Conservation (phyloP, 2,329 filamentous ascomycete species). For the Clonostachys byssicola region DNA sequence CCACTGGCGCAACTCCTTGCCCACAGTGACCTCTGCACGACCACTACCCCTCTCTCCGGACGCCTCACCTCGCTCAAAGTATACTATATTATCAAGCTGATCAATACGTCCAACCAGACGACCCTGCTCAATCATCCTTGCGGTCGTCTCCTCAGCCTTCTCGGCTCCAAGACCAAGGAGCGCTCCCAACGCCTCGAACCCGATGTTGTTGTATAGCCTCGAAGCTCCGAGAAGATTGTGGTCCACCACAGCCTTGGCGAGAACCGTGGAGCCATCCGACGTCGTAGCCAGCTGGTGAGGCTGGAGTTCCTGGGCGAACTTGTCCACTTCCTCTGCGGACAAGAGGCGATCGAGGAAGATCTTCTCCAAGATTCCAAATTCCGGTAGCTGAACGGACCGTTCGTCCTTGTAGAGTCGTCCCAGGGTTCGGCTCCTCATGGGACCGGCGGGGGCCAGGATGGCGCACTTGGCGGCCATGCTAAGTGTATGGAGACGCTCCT, state of each 20-base stretch:
- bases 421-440: conserved; percentile 73
- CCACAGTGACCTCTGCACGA: conserved; percentile 58
- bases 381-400: conserved; percentile 66
- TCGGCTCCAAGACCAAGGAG: conserved; percentile 76
- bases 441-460: conserved; percentile 87
- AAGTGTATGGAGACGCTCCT: conserved; percentile 81
- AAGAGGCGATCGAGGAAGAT: conserved; percentile 92
- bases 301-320: conserved; percentile 75
- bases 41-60: conserved; percentile 65
- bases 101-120: conserved; percentile 86
- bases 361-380: conserved; percentile 90
- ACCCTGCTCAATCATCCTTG: conserved; percentile 93
- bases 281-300: conserved; percentile 90
- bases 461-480: conserved; percentile 87
- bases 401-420: conserved; percentile 93
- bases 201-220: conserved; percentile 73
- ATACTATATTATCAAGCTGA: conserved; percentile 85
- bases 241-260: conserved; percentile 90
- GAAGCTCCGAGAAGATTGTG: conserved; percentile 91
- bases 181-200: conserved; percentile 68
- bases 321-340: conserved; percentile 74
- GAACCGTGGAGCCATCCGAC: conserved; percentile 85
- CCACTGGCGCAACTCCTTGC: conserved; percentile 77
- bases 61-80: conserved; percentile 74
- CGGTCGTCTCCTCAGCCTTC: conserved; percentile 86